These are phyloP conservation scores for Biscutella auriculata DNA, from an alignment of 441 rosid species.

Conservation along the genomic window DNA sequence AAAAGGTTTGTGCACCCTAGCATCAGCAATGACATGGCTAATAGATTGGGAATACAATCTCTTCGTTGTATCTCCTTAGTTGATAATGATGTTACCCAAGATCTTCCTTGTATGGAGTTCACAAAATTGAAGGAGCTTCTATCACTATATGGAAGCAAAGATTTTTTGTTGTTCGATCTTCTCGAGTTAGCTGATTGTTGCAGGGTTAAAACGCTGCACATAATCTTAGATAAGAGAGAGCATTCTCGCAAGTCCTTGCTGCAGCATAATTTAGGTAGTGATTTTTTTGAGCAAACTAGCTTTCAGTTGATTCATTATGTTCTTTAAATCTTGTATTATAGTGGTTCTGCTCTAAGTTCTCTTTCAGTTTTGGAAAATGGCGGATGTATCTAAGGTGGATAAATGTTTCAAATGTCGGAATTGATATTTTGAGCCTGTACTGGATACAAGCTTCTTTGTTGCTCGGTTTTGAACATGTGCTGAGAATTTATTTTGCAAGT, in stretches of 20 bases:
- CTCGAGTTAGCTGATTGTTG: conserved; percentile 98
- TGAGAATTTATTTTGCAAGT: neutral
- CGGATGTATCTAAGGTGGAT: neutral
- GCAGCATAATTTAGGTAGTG: conserved; percentile 87
- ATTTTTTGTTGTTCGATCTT: conserved; percentile 80
- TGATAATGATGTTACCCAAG: conserved; percentile 71
- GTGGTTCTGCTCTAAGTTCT: neutral
- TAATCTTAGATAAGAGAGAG: conserved; percentile 85
- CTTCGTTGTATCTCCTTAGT: conserved; percentile 80
- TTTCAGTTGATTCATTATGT: neutral
- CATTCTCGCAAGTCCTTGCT: conserved; percentile 82
- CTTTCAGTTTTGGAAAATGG: conserved; percentile 2
- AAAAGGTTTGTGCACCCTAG: conserved; percentile 77
- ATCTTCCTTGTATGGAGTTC: conserved; percentile 93
- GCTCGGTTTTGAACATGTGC: neutral
- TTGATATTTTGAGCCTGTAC: conserved; percentile 1
- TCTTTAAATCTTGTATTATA: neutral
- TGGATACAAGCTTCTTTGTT: neutral
- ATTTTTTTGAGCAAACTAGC: conserved; percentile 2
- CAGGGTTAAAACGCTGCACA: conserved; percentile 70
- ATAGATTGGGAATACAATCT: conserved; percentile 78
- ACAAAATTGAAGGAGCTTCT: conserved; percentile 74
- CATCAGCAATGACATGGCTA: conserved; percentile 80
- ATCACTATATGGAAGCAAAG: conserved; percentile 61
- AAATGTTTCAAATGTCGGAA: neutral